Evolutionary conservation across 495 filamentous ascomycete genomes (phyloP).

Genomic region (Aspergillus conjunctus): DNA sequence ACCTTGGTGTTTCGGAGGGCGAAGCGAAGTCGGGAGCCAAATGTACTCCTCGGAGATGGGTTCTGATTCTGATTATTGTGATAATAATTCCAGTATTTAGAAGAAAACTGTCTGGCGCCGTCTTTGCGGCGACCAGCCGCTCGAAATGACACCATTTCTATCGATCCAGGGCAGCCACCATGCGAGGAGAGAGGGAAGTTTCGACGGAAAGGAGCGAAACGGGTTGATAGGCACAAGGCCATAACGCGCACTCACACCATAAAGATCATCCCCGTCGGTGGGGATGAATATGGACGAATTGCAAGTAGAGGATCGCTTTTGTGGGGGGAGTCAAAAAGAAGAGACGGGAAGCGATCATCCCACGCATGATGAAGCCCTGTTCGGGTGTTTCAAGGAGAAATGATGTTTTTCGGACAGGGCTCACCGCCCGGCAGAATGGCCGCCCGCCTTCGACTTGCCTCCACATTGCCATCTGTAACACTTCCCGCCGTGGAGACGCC

Average conservation of each 20-base stretch:
- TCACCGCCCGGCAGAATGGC: slow-evolving; percentile 36
- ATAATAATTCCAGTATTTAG: slow-evolving; percentile 42
- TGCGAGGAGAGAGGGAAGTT: slow-evolving; percentile 32
- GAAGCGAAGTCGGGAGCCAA: slow-evolving; percentile 61
- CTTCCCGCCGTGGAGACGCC: background rate
- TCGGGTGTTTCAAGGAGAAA: slow-evolving; percentile 14
- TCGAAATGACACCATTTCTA: slow-evolving; percentile 46
- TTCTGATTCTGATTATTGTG: slow-evolving; percentile 41
- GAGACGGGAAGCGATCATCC: slow-evolving; percentile 5
- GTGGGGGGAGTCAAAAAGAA: background rate
- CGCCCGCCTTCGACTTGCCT: slow-evolving; percentile 4
- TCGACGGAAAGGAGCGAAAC: slow-evolving; percentile 34
- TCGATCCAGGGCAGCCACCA: slow-evolving; percentile 35
- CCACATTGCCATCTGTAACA: background rate
- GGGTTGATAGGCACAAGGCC: slow-evolving; percentile 42
- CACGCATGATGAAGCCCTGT: slow-evolving; percentile 1
- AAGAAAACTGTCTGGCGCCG: slow-evolving; percentile 42
- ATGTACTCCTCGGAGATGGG: slow-evolving; percentile 55
- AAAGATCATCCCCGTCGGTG: slow-evolving; percentile 23
- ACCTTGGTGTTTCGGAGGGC: slow-evolving; percentile 75
- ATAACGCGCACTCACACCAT: slow-evolving; percentile 42
- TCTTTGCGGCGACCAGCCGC: slow-evolving; percentile 40
- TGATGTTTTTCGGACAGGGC: slow-evolving; percentile 12
- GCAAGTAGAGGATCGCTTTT: background rate
- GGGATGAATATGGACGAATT: slow-evolving; percentile 1